These are phyloP conservation scores for Colletotrichum orbiculare DNA, from an alignment of 2,329 filamentous ascomycete species.

Conservation along the genomic window DNA sequence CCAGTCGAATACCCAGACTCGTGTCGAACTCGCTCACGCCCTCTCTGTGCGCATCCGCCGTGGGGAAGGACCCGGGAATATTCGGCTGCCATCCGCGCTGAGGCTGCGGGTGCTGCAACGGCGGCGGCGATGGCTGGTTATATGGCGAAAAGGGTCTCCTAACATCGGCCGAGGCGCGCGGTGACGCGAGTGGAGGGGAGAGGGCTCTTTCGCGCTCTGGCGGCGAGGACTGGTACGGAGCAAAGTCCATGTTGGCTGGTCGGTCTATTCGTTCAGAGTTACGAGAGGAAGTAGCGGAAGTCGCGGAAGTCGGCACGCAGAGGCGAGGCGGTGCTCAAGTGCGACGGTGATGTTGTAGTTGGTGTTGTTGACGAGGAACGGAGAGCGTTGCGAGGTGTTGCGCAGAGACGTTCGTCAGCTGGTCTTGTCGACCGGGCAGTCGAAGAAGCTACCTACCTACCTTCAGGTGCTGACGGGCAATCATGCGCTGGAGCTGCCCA, in stretches of 20 bases:
- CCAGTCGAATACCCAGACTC: constrained; percentile 84
- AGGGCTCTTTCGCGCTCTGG: constrained; percentile 86
- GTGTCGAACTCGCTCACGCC: constrained; percentile 90
- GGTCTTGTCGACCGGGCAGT: neutral
- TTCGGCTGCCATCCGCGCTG: constrained; percentile 62
- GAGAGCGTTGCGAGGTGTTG: neutral
- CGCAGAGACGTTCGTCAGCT: constrained; percentile 26
- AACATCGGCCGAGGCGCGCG: constrained; percentile 67
- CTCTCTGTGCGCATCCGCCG: constrained; percentile 55
- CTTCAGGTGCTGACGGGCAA: neutral
- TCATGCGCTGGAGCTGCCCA: constrained; percentile 1
- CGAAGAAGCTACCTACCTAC: constrained; percentile 15
- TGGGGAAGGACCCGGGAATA: constrained; percentile 52
- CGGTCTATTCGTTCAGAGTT: neutral
- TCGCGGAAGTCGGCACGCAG: too few species aligned
- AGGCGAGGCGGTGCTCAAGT: neutral
- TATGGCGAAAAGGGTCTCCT: constrained; percentile 64
- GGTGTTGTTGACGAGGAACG: constrained; percentile 2
- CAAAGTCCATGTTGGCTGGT: constrained; percentile 80
- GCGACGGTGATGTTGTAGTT: neutral
- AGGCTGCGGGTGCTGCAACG: constrained; percentile 65
- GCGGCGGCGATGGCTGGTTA: constrained; percentile 54
- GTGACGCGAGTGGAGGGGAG: constrained; percentile 73
- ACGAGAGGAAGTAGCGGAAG: constrained; percentile 1
- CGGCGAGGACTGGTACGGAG: constrained; percentile 93